A percentile compares a stretch with the other conserved stretches of the same genome.
Evolutionary conservation across 1,139 yeast genomes (phyloP).

Genomic region (Debaryomyces sp.): DNA sequence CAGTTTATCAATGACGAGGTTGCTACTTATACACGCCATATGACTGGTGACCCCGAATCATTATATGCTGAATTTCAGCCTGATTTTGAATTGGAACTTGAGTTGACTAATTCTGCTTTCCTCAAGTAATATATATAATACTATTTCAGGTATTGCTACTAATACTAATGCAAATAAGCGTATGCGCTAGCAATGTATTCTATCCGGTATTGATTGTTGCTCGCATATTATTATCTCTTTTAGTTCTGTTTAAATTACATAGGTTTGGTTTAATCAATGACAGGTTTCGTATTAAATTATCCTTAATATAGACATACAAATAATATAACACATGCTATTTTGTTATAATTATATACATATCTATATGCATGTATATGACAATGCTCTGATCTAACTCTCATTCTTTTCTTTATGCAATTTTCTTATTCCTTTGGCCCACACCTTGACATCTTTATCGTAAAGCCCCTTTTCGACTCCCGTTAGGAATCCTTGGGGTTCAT

Average conservation of each 20-base stretch:
- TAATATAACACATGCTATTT: not conserved
- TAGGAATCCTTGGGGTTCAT: constrained; percentile 45
- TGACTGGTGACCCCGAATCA: constrained; percentile 62
- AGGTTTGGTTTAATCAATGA: not conserved
- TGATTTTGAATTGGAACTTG: constrained; percentile 27
- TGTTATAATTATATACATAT: not conserved
- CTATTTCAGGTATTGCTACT: not conserved
- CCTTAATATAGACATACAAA: no score
- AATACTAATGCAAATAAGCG: not conserved
- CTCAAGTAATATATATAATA: not conserved
- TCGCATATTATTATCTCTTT: not conserved
- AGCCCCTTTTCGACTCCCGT: constrained; percentile 41
- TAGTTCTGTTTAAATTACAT: not conserved
- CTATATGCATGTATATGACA: not conserved
- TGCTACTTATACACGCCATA: constrained; percentile 64
- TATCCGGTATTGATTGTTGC: not conserved
- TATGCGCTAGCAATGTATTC: not conserved
- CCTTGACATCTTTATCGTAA: constrained; percentile 45
- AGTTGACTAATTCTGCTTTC: constrained; percentile 8
- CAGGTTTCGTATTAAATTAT: not conserved
- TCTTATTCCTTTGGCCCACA: constrained; percentile 54
- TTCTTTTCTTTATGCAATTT: constrained; percentile 30
- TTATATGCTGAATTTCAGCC: constrained; percentile 71
- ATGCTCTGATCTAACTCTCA: constrained; percentile 6
- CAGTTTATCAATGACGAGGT: constrained; percentile 53